These are phyloP conservation scores for Petasospora rhodanensis DNA, from an alignment of 1,139 yeast species.

Conservation along the genomic window DNA sequence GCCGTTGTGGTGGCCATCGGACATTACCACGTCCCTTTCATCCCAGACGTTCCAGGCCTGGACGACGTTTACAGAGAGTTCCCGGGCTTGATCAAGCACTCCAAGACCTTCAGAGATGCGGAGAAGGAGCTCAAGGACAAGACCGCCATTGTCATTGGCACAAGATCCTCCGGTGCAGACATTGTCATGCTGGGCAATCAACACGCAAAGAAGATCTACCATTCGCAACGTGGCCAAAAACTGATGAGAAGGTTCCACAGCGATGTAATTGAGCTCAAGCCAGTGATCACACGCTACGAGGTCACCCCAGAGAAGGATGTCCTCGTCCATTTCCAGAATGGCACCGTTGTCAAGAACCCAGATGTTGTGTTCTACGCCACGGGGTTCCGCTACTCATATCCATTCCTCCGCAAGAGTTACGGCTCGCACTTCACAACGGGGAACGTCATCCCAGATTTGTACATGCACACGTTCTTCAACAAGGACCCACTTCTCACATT, in stretches of 20 bases:
- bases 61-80: constrained; percentile 29
- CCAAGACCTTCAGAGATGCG: constrained; percentile 35
- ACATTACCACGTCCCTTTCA: constrained; percentile 48
- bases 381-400: constrained; percentile 42
- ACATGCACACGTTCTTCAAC: constrained; percentile 37
- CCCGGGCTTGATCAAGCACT: constrained; percentile 33
- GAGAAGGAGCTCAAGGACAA: constrained; percentile 29
- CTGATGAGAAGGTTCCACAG: constrained; percentile 8
- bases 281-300: constrained; percentile 17
- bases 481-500: constrained; percentile 36
- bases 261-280: constrained; percentile 17
- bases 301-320: constrained; percentile 10
- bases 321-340: constrained; percentile 32
- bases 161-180: constrained; percentile 44
- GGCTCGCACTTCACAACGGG: constrained; percentile 30
- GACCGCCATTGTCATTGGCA: constrained; percentile 38
- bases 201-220: constrained; percentile 24
- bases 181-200: constrained; percentile 26
- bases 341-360: constrained; percentile 16
- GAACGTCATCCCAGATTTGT: constrained; percentile 26
- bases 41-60: constrained; percentile 44
- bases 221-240: constrained; percentile 17
- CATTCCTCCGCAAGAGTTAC: constrained; percentile 34
- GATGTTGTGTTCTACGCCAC: constrained; percentile 41
- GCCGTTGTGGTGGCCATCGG: constrained; percentile 51